phyloP scores from a whole-genome alignment of 768 basidiomycete genomes.

The Vararia minispora region DNA sequence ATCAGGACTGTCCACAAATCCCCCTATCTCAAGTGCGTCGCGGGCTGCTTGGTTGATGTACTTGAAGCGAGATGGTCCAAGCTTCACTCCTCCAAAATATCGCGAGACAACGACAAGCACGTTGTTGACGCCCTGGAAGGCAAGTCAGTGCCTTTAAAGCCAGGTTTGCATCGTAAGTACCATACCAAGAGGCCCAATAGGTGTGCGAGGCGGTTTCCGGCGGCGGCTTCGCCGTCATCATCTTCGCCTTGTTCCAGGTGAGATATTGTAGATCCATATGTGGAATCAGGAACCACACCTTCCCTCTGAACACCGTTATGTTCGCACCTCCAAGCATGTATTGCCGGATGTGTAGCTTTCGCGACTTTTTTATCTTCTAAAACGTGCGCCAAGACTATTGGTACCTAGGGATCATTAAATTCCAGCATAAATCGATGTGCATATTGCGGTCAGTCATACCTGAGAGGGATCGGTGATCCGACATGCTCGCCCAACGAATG shows the following conservation, averaged over 20 bases:
- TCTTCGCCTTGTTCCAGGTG: constrained; percentile 56
- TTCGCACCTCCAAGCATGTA: too few species aligned
- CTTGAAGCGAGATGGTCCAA: constrained; percentile 79
- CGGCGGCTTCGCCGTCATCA: constrained; percentile 88
- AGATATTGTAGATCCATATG: not conserved
- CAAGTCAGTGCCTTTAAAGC: not conserved
- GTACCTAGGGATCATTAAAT: constrained; percentile 4
- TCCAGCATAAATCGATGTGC: constrained; percentile 17
- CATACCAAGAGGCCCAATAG: constrained; percentile 31
- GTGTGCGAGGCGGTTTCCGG: constrained; percentile 83
- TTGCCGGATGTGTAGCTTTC: too few species aligned
- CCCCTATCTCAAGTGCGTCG: constrained; percentile 76
- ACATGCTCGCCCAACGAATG: constrained; percentile 78
- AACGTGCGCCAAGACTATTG: too few species aligned
- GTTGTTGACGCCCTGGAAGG: constrained; percentile 58
- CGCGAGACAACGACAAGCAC: constrained; percentile 87
- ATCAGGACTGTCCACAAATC: constrained; percentile 57
- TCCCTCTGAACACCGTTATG: not conserved
- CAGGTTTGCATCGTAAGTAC: not conserved
- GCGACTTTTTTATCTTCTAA: too few species aligned
- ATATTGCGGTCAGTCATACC: too few species aligned
- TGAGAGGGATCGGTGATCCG: constrained; percentile 63
- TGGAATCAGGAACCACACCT: not conserved
- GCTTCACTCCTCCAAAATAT: constrained; percentile 83
- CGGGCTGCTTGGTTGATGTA: constrained; percentile 93